Evolutionary conservation across 345 rosid genomes (phyloP), one percentile per base, ranked within the genome.

Genomic region (Abelmoschus esculentus): DNA sequence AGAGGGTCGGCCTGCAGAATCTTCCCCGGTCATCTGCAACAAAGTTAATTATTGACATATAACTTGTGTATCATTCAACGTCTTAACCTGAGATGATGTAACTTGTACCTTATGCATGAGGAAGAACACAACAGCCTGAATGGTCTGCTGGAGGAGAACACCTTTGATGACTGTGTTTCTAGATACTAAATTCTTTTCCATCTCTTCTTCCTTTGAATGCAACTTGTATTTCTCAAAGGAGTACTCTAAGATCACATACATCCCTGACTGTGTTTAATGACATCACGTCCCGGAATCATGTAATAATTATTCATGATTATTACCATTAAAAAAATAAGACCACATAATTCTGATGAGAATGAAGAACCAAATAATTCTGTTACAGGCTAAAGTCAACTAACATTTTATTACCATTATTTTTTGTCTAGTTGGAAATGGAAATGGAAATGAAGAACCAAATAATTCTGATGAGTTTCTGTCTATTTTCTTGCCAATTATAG

Each of bases 171-270:
- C 98, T 5, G 83, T 66, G 1, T 42, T 38, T 72, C 89, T 89
- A 2, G 98, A 84, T 13, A 87, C 98, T 72, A 89, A 85, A 80
- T 93, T 93, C 81, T 90, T 93, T 78, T 80, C 84, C 66, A 85
- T 86, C 75, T 93, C 98, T 19, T 89, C 98, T 62, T 76, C 76
- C 79, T 81, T 87, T 1, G 91, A 74, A 58, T 92, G 96, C 78
- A 92, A 78, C 75, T 96, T 86, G 72, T 89, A 90, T 70, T 82
- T 81, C 44, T 90, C 87, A 17, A 85, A 80, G 40, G 72, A 38
- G 9, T 38, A 78, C 4, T 85, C 90, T 26, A 93, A 73, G 36
- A 76, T 31, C 12, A 85, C 77, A 57, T 93, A 93, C 2, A 89
- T 53, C 67, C 97, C 97, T 3, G 98, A 90, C n/a, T n/a, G n/a